Evolutionary conservation across 2,329 filamentous ascomycete species (phyloP), one percentile per base, ranked within the genome.

Genomic region (Claviceps citrina): DNA sequence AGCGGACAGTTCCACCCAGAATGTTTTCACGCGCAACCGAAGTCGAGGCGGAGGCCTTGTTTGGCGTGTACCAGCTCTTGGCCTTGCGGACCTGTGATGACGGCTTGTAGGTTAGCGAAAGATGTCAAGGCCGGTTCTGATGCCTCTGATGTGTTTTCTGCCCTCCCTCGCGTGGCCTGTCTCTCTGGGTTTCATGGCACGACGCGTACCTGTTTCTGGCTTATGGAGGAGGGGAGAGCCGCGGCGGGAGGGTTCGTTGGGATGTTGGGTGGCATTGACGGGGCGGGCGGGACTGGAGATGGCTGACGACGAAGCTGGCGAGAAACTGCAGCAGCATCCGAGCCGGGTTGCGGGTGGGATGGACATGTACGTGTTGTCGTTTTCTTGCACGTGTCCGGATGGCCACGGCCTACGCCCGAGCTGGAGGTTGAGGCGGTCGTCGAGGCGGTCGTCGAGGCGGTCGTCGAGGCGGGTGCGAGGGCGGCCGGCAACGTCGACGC

Each of bases 11-110:
- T 36, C 67, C 71, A 24, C 73, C 75, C 34, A 73, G 57, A 22
- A 79, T 78, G 10, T 69, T 73, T 53, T 80, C 75, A 46, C 65
- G 66, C 3, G 73, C 72, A 33, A 80, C 60, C 38, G 74, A 71
- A 5, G 70, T 77, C 7, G 73, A 78, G 22, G 75, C 65, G 13
- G 63, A 59, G 6, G 74, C 70, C 50, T 78, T 79, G 24, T 76
- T 78, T 24, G 67, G 60, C 26, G 58, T 54, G 54, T 78, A 78
- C 75, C 74, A 79, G 53, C 73, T 77, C 36, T 62, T 62, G 7
- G 66, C 57, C 51, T 73, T 73, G 43, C 63, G 65, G 28, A 67
- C 56, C 70, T 74, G 48, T 16, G n/a, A n/a, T 18, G 34, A 24
- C 18, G 36, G 18, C 13, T 35, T 12, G 30, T 18, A 6, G 32